Evolutionary conservation across 2,329 filamentous ascomycete genomes (phyloP).

Genomic region (Monilinia laxa): DNA sequence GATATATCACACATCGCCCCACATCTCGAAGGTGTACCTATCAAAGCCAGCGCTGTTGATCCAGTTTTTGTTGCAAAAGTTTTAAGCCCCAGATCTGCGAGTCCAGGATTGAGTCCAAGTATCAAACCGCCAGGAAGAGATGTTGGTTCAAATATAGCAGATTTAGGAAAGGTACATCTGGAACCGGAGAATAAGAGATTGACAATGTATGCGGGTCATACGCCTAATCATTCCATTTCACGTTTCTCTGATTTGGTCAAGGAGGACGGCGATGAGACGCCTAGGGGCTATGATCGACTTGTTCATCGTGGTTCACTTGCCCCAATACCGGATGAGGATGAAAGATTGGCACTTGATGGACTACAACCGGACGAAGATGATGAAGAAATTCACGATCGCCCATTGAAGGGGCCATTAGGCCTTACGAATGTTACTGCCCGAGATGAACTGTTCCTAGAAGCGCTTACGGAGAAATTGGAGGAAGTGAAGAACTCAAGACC

Average conservation of each 20-base stretch:
- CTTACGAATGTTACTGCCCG: constrained; percentile 30
- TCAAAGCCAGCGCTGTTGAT: constrained; percentile 53
- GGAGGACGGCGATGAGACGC: constrained; percentile 35
- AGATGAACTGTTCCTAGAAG: constrained; percentile 34
- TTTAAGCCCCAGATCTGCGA: constrained; percentile 33
- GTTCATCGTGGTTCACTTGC: constrained; percentile 5
- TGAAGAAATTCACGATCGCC: constrained; percentile 29
- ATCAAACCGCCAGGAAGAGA: constrained; percentile 27
- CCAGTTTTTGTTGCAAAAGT: constrained; percentile 38
- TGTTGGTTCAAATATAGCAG: constrained; percentile 16
- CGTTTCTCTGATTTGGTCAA: constrained; percentile 47
- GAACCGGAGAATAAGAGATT: constrained; percentile 50
- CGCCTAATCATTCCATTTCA: constrained; percentile 56
- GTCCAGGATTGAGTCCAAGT: constrained; percentile 36
- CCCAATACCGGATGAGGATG: constrained; percentile 7
- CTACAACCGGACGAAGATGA: constrained; percentile 18
- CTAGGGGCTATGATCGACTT: constrained; percentile 26
- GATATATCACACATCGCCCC: constrained; percentile 59
- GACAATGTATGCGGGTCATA: constrained; percentile 63
- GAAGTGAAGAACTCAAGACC: constrained; percentile 28
- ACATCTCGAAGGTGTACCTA: constrained; percentile 58
- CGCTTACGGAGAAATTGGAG: constrained; percentile 34
- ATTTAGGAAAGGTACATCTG: constrained; percentile 27
- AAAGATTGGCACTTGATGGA: constrained; percentile 8
- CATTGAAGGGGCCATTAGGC: constrained; percentile 34